phyloP scores from a whole-genome alignment of 768 basidiomycete genomes.

The Lyophyllum atratum region DNA sequence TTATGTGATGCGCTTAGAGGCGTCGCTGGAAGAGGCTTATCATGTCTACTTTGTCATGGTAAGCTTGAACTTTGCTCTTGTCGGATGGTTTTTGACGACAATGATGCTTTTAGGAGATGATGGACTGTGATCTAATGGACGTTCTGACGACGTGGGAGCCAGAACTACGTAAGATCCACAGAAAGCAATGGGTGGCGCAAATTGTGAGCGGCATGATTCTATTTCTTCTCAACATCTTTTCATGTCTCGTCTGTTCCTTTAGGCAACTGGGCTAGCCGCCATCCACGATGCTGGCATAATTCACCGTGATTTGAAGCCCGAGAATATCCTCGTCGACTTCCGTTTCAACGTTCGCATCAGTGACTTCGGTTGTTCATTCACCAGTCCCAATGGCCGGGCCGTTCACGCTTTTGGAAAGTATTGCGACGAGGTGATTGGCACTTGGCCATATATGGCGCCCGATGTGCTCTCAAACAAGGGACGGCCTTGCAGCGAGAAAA shows the following conservation, averaged over 20 bases:
- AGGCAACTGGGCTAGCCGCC: conserved; percentile 41
- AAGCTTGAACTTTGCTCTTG: conserved; percentile 4
- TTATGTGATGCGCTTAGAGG: conserved; percentile 42
- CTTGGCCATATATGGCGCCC: conserved; percentile 40
- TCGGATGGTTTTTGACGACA: neutral
- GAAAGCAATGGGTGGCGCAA: conserved; percentile 41
- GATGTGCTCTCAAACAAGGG: conserved; percentile 35
- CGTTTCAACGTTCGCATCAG: conserved; percentile 40
- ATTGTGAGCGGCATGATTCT: conserved; percentile 26
- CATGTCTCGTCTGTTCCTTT: neutral
- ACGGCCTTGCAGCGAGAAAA: conserved; percentile 3
- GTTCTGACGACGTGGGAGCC: conserved; percentile 26
- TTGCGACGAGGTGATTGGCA: conserved; percentile 30
- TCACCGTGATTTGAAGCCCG: conserved; percentile 70
- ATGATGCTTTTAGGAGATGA: conserved; percentile 33
- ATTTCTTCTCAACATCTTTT: neutral
- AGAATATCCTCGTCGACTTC: conserved; percentile 63
- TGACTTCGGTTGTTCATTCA: conserved; percentile 41
- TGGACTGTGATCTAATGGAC: conserved; percentile 36
- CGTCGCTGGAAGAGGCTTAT: conserved; percentile 30
- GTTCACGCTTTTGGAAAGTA: conserved; percentile 19
- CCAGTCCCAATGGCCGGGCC: conserved; percentile 10
- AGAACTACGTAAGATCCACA: conserved; percentile 25
- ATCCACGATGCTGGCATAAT: conserved; percentile 65
- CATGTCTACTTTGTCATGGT: conserved; percentile 42